A percentile compares a stretch with the other conserved stretches of the same genome.
Evolutionary conservation across 495 filamentous ascomycete species (phyloP).

Genomic region (Xylaria curta): DNA sequence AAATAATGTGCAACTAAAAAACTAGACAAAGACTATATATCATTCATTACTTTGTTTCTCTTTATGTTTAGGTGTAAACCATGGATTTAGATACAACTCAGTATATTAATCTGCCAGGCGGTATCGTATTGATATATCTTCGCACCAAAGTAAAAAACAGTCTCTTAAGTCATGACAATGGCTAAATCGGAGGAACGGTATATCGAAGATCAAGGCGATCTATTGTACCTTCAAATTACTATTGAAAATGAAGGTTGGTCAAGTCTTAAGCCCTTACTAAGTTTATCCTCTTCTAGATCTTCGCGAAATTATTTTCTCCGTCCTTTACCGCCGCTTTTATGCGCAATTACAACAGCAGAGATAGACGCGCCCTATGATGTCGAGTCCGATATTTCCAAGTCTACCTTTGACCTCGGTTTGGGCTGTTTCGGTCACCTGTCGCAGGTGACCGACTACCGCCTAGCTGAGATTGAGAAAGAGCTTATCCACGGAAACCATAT

Average conservation of each 20-base stretch:
- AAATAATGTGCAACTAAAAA: neutral
- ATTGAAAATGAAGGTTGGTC: slow-evolving; percentile 12
- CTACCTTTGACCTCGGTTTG: slow-evolving; percentile 9
- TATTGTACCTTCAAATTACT: neutral
- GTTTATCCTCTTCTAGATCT: slow-evolving; percentile 14
- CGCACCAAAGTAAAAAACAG: neutral
- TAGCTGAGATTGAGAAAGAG: neutral
- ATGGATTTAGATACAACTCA: neutral
- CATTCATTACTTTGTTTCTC: neutral
- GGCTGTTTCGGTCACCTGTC: neutral
- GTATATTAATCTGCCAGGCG: neutral
- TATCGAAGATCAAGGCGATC: neutral
- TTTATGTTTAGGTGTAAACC: neutral
- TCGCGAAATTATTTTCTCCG: neutral
- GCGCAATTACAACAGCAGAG: neutral
- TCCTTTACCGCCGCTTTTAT: neutral
- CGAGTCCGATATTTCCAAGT: neutral
- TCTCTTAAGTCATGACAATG: neutral
- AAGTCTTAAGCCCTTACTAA: neutral
- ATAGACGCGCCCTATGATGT: neutral
- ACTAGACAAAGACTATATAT: neutral
- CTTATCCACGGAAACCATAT: neutral
- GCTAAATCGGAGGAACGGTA: too few species aligned
- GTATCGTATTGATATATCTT: neutral
- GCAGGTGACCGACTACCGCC: neutral